Percentiles rank a stretch among this genome's conserved stretches.
These are phyloP conservation scores for Comarum palustre DNA, from an alignment of 306 rosid genomes.

Conservation along the genomic window DNA sequence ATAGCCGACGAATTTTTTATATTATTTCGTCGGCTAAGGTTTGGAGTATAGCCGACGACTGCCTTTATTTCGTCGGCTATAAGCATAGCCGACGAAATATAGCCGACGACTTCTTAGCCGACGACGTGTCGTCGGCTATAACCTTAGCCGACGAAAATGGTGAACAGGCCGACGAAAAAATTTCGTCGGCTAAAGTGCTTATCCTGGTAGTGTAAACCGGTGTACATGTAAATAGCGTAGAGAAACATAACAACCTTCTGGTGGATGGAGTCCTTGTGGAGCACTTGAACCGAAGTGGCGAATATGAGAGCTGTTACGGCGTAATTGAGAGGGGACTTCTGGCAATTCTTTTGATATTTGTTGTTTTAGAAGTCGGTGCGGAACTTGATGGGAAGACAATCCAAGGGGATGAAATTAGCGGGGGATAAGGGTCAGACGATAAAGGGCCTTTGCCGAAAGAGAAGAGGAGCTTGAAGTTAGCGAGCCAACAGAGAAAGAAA, in stretches of 20 bases:
- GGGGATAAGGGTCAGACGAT: constrained; percentile 29
- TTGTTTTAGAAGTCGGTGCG: background rate
- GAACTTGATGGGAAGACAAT: constrained; percentile 72
- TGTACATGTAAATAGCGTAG: constrained; percentile 46
- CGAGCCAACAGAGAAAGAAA: constrained; percentile 46
- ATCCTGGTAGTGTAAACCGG: no score
- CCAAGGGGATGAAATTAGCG: constrained; percentile 41
- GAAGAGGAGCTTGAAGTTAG: constrained; percentile 47
- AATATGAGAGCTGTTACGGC: constrained; percentile 28
- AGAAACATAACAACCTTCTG: constrained; percentile 33
- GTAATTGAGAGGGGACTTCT: constrained; percentile 19
- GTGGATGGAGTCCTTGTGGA: constrained; percentile 32
- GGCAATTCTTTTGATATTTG: constrained; percentile 10
- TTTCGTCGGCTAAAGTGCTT: no score
- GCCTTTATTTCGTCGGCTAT: no score
- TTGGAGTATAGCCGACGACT: no score
- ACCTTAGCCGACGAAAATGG: no score
- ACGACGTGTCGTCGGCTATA: no score
- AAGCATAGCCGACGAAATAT: no score
- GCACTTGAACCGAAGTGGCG: constrained; percentile 23
- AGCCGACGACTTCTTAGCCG: no score
- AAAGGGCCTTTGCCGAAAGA: constrained; percentile 38
- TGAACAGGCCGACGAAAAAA: no score
- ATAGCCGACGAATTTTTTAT: no score
- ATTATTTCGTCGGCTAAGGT: no score